phyloP scores from a whole-genome alignment of 768 basidiomycete species.

The Flagelloscypha sp. region DNA sequence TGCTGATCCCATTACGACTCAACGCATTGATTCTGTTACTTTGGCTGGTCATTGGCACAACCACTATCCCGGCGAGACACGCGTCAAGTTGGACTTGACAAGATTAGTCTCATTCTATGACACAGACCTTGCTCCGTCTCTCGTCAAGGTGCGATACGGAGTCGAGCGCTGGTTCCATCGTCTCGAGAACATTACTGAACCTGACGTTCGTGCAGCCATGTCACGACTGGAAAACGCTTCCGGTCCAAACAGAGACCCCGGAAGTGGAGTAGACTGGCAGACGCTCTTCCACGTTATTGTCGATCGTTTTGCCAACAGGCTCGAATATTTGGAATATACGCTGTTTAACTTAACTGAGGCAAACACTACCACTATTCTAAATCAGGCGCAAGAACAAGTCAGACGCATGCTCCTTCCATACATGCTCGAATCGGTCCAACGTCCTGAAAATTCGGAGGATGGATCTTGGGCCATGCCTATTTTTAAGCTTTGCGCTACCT shows the following conservation, averaged over 20 bases:
- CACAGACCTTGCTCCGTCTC: conserved; percentile 25
- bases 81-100: conserved; percentile 33
- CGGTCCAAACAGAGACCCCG: conserved; percentile 1
- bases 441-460: background rate
- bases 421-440: too few relatives aligned
- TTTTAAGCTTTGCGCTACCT: too few relatives aligned
- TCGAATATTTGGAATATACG: conserved; percentile 30
- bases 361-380: conserved; percentile 9
- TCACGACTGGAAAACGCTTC: conserved; percentile 16
- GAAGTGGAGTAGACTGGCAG: conserved; percentile 35
- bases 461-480: too few relatives aligned
- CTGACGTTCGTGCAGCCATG: conserved; percentile 19
- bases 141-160: conserved; percentile 21
- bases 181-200: conserved; percentile 20
- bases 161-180: conserved; percentile 28
- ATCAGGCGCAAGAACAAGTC: conserved; percentile 19
- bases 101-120: conserved; percentile 38
- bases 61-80: conserved; percentile 33
- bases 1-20: too few relatives aligned
- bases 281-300: conserved; percentile 27
- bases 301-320: conserved; percentile 32
- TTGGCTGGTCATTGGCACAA: conserved; percentile 32
- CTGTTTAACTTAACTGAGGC: too few relatives aligned
- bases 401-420: conserved; percentile 13
- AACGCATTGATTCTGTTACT: too few relatives aligned